These are phyloP conservation scores for Cucurbita maxima DNA, from an alignment of 306 rosid species.

Conservation along the genomic window DNA sequence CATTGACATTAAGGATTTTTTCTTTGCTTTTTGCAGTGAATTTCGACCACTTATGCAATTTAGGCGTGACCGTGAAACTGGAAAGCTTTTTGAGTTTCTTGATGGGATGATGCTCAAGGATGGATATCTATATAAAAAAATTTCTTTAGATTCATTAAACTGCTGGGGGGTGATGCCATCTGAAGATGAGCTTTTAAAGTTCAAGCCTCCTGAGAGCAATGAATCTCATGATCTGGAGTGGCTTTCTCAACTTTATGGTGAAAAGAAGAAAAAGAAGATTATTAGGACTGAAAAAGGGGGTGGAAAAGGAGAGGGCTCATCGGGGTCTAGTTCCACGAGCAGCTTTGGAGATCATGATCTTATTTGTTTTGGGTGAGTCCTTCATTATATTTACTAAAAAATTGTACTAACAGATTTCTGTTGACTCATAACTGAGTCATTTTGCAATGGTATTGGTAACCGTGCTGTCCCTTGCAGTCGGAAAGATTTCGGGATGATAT, in stretches of 20 bases:
- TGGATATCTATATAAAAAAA: conserved; percentile 76
- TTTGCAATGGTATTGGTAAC: not conserved
- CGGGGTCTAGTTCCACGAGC: conserved; percentile 26
- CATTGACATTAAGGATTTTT: conserved; percentile 9
- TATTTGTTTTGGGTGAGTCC: conserved; percentile 80
- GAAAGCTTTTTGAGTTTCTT: conserved; percentile 46
- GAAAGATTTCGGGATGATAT: conserved; percentile 76
- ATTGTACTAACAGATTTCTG: not conserved
- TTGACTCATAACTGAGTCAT: not conserved
- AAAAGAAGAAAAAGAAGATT: conserved; percentile 36
- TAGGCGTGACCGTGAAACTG: conserved; percentile 64
- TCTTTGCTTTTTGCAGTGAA: conserved; percentile 34
- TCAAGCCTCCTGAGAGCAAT: conserved; percentile 43
- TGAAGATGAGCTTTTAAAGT: conserved; percentile 69
- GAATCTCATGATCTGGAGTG: conserved; percentile 63
- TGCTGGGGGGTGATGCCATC: conserved; percentile 76
- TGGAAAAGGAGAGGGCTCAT: conserved; percentile 62
- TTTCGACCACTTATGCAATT: conserved; percentile 73
- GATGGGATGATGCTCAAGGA: conserved; percentile 74
- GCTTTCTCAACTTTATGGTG: conserved; percentile 85
- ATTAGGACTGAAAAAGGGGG: conserved; percentile 35
- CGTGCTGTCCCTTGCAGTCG: conserved; percentile 37
- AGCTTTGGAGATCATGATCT: conserved; percentile 56
- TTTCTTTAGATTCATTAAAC: conserved; percentile 64
- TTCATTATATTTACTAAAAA: conserved; percentile 10